Evolutionary conservation across 495 filamentous ascomycete genomes (phyloP), one percentile per base, ranked within the genome.

Genomic region (Penicillium macrosclerotiorum): DNA sequence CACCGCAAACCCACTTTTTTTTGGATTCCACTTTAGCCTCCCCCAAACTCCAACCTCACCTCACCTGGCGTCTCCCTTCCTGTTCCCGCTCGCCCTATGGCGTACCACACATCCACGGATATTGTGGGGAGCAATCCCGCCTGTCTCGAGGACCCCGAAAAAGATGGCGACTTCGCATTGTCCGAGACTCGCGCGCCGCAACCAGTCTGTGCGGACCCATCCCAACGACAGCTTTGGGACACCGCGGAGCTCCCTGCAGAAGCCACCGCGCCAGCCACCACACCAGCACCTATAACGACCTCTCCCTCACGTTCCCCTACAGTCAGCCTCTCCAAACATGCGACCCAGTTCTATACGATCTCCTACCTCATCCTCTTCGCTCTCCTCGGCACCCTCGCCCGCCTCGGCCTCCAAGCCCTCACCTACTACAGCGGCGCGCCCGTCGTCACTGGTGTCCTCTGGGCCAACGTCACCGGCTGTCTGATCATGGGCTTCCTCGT

Each of bases 401-500:
- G 92, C 8, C 76, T 97, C 0, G 91, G 90, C 17, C 68, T 96
- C 2, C 82, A 91, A 57, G 81, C 86, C 34, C 68, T 98, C 19
- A 92, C 90, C 3, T 80, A 79, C 45, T 96, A 95, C 67, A 79
- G 84, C 8, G 85, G 85, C 16, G 79, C 87, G 0, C 90, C 90
- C 4, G 69, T 91, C 20, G 69, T 82, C 3, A 89, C 85, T 24
- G 71, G 80, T 31, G 83, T 89, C 3, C 67, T 95, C 23, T 98
- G 93, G 93, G 86, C 92, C 33, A 96, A 98, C 55, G 85, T 96
- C 48, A 78, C 68, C n/a, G 93, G 93, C 8, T 83, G 83, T 44
- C 53, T 95, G 0, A 45, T 96, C 34, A 84, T 98, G 79, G 92
- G 93, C 14, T 94, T 95, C 60, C 69, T 98, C 11, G 64, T 78